These are phyloP conservation scores for Daldinia decipiens DNA, from an alignment of 495 filamentous ascomycete species.

Conservation along the genomic window DNA sequence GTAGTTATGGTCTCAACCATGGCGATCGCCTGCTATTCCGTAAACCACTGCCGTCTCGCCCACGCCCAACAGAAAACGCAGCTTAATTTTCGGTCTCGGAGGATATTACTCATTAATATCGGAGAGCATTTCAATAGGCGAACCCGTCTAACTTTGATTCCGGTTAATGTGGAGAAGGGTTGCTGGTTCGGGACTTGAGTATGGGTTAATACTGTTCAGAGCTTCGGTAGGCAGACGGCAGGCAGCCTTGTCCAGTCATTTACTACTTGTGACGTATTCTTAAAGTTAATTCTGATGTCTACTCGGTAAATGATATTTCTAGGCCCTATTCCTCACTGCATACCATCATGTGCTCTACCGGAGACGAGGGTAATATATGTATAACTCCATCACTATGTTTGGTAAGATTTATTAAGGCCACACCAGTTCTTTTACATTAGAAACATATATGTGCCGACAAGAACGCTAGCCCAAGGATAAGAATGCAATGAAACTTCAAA, in stretches of 20 bases:
- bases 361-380: not conserved
- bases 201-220: not conserved
- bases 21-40: conserved; percentile 18
- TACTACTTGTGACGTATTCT: conserved; percentile 18
- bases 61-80: conserved; percentile 24
- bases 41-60: conserved; percentile 38
- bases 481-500: not conserved
- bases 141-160: conserved; percentile 35
- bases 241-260: conserved; percentile 12
- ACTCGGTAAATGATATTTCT: conserved; percentile 22
- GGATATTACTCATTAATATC: conserved; percentile 46
- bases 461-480: not conserved
- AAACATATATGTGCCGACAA: not conserved
- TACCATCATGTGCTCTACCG: too few species aligned
- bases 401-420: not conserved
- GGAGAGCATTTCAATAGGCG: conserved; percentile 44
- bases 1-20: conserved; percentile 36
- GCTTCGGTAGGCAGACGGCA: conserved; percentile 9
- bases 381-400: not conserved
- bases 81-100: conserved; percentile 37
- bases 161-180: conserved; percentile 47
- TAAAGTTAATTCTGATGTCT: conserved; percentile 10
- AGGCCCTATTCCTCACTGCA: not conserved
- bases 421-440: not conserved
- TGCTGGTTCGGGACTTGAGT: conserved; percentile 35